Evolutionary conservation across 208 protist species (phyloP).

Genomic region (Leishmania aethiopica): DNA sequence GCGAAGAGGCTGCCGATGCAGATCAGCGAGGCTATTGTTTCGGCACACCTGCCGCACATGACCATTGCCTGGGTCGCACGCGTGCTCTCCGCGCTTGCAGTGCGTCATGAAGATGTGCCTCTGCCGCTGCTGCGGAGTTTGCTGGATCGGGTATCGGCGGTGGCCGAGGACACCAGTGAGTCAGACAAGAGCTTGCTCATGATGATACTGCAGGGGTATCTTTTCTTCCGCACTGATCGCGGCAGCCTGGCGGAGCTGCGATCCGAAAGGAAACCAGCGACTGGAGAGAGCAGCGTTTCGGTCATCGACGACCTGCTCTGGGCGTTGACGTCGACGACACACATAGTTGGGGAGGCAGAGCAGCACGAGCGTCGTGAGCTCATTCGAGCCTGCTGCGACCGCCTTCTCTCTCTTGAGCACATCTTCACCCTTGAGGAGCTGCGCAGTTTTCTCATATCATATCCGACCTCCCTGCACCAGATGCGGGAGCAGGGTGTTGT

Average conservation of each 20-base stretch:
- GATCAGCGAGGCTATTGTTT: constrained; percentile 51
- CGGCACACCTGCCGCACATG: constrained; percentile 52
- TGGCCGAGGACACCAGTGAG: constrained; percentile 41
- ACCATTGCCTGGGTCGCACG: constrained; percentile 71
- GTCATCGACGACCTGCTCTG: constrained; percentile 2
- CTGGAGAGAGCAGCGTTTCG: neutral
- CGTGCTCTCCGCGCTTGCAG: constrained; percentile 58
- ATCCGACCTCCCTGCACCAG: constrained; percentile 52
- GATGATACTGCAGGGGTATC: constrained; percentile 71
- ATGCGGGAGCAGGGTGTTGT: constrained; percentile 44
- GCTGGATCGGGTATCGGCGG: constrained; percentile 42
- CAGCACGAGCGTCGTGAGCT: constrained; percentile 24
- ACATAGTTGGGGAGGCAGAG: constrained; percentile 6
- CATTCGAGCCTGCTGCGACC: constrained; percentile 55
- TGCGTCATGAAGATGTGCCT: constrained; percentile 52
- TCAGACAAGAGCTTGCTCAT: constrained; percentile 78
- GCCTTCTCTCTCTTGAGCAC: constrained; percentile 58
- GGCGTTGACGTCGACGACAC: neutral
- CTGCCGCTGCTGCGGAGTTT: constrained; percentile 46
- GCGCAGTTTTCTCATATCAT: constrained; percentile 50
- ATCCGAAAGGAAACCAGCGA: neutral
- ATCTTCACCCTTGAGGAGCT: constrained; percentile 60
- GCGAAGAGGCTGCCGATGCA: constrained; percentile 65
- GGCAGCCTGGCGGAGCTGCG: neutral
- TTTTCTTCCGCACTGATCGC: constrained; percentile 7